Conservation (phyloP, 768 basidiomycete genomes). For the Kwoniella bestiolae region DNA sequence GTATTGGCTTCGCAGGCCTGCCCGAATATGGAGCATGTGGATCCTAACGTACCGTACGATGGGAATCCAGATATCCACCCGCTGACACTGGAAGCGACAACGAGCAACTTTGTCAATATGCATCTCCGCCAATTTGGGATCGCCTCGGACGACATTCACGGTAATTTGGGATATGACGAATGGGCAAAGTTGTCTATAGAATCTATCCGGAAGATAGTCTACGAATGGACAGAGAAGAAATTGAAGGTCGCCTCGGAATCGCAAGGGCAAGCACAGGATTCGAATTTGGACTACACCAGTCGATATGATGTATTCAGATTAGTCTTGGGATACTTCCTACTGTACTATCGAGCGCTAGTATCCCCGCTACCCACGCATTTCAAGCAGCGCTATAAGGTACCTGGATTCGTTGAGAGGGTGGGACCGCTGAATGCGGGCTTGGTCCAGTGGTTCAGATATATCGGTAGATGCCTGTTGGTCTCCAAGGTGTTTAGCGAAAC, state of each 20-base stretch:
- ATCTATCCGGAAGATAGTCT: background rate
- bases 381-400: background rate
- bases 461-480: constrained; percentile 12
- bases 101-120: background rate
- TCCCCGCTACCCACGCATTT: background rate
- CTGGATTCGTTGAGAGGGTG: background rate
- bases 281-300: too few relatives aligned
- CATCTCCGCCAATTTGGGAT: background rate
- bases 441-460: constrained; percentile 13
- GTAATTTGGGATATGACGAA: background rate
- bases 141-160: background rate
- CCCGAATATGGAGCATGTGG: background rate
- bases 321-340: constrained; percentile 11
- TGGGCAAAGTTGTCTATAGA: background rate
- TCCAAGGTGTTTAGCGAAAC: constrained; percentile 7
- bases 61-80: background rate
- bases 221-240: constrained; percentile 7
- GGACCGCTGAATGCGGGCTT: background rate
- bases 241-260: background rate
- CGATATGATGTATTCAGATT: background rate
- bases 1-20: background rate
- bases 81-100: background rate
- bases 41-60: constrained; percentile 7
- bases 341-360: background rate
- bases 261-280: background rate